Evolutionary conservation across 345 rosid species (phyloP), one percentile per base, ranked within the genome.

Genomic region (Cardamine resedifolia): DNA sequence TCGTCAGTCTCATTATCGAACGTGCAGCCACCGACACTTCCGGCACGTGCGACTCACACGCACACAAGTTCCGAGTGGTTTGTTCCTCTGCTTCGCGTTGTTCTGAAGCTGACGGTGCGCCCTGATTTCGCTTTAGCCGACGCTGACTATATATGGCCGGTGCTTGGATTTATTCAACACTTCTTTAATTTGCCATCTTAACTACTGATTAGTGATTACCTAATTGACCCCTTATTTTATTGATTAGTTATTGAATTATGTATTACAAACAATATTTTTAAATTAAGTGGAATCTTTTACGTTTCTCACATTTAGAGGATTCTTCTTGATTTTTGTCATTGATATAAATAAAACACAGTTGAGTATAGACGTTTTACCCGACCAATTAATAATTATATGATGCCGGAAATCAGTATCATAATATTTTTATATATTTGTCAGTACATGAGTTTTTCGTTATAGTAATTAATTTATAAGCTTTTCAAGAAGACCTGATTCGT

Each of bases 1-100:
- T 71, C 60, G 49, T 36, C 61, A 71, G 43, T 50, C 45, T 41
- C 55, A 43, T 26, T 9, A 43, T 31, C 18, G 47, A 63, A 52
- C 50, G 48, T 64, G 64, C 66, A 41, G 71, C 64, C 81, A 78
- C 81, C 81, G 81, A 78, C 81, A 77, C 78, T 86, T 31, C 9
- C 18, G 57, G 68, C 84, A 76, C 86, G 82, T 78, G 81, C 69
- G 59, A 64, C 19, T 51, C 61, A 43, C 76, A 73, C 61, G 68
- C 28, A 58, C 47, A 66, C 72, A 58, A 19, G 72, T 66, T 15
- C 36, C 60, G 21, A 58, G 67, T 66, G 60, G 44, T 48, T 34
- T 48, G 43, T 57, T 83, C 71, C 39, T 21, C 68, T 79, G 79
- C 80, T 50, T 51, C 58, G 56, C 75, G 81, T 39, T 63, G 14